A percentile compares a stretch with the other conserved stretches of the same genome.
Evolutionary conservation across 208 protist genomes (phyloP).

Genomic region (Acanthamoeba castellanii): DNA sequence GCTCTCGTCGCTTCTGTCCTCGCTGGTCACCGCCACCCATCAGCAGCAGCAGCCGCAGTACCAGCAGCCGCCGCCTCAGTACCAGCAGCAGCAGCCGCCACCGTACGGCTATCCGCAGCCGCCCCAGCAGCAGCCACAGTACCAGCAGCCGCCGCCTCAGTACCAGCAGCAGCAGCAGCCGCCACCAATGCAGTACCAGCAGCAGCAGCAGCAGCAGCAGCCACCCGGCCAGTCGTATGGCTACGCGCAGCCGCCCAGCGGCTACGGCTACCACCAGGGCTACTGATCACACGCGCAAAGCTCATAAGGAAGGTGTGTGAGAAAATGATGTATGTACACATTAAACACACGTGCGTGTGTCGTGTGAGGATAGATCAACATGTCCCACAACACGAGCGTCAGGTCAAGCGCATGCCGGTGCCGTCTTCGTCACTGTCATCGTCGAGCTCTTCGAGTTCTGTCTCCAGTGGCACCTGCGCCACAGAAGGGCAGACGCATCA

Average conservation of each 20-base stretch:
- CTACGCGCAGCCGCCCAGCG: neutral
- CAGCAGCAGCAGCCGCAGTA: neutral
- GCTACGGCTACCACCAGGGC: conserved; percentile 3
- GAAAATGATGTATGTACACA: neutral
- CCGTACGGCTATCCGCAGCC: neutral
- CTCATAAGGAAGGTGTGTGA: neutral
- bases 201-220: neutral
- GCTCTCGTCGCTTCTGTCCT: conserved; percentile 23
- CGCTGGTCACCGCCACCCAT: neutral
- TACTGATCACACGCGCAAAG: neutral
- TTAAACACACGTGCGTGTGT: neutral
- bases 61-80: neutral
- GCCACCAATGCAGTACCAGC: neutral
- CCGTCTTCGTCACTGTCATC: neutral
- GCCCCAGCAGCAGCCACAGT: neutral
- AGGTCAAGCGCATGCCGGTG: neutral
- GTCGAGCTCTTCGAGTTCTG: neutral
- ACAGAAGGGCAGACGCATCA: neutral
- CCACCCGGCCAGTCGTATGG: neutral
- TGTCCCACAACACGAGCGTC: neutral
- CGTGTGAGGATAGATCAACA: neutral
- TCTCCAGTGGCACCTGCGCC: neutral
- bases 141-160: neutral
- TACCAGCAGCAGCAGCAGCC: neutral
- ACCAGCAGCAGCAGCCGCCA: neutral